Base-by-base conservation (phyloP, 129 eudicot genomes). In the Pseudognaphalium luteoalbum region DNA sequence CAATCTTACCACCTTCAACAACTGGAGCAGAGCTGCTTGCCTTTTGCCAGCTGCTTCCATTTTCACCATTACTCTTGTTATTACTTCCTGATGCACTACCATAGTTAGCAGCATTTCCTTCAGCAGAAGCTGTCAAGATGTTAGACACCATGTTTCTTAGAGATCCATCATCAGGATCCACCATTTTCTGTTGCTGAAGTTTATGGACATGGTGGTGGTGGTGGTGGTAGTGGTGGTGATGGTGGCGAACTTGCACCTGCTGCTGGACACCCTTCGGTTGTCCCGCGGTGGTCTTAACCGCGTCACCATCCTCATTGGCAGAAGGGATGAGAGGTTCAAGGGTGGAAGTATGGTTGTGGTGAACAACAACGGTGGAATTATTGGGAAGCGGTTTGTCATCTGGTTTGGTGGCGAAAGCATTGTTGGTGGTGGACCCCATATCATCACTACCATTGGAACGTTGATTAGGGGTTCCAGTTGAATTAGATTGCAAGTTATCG, bases 31-130 rank as follows among this genome's bases (percentile, higher is more conserved):
- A 63, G 71, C 83, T 66, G 70, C 70, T 82, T 15, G 70, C 88
- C 50, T 83, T 76, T 41, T 71, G 83, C 72, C 78, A 73, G 72
- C 71, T 82, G 77, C 86, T 70, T 2, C 86, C 88, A 61, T 86
- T 76, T 77, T 76, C 90, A 69, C 83, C 91, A 81, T 79, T 85
- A 80, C 91, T 87, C 60, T 84, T 81, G 21, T 85, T 80, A 70
- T 89, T 89, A 72, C 91, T 89, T 44, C 91, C 96, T 2, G 96
- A 85, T 11, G 81, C 91, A 81, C 96, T 89, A 66, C 85, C 86
- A 59, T 84, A 87, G 72, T 89, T 82, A 35, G 87, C 86, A 41
- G 89, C 91, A 78, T 82, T 85, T 71, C 89, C 89, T 89, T 89
- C 96, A 12, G 77, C 50, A 21, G 81, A 61, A 32, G 22, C 81